Percentiles rank a stretch among this genome's conserved stretches.
Conservation (phyloP, 2,329 filamentous ascomycete genomes). For the Xylaria sp. region DNA sequence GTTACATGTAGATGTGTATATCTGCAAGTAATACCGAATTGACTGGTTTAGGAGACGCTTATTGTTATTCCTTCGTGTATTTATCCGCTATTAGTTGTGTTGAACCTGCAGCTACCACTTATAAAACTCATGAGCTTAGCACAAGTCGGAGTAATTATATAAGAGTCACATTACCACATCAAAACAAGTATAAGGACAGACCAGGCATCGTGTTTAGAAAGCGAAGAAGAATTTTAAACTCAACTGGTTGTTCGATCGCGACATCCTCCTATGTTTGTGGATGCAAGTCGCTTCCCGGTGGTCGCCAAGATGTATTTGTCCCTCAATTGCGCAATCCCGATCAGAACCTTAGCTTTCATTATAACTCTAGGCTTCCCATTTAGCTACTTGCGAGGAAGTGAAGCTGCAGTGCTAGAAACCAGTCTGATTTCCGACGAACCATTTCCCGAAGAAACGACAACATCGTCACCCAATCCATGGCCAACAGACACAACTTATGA, state of each 20-base stretch:
- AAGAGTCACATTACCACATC: no score
- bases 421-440: neutral
- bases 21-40: neutral
- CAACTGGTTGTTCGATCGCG: no score
- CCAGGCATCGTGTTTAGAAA: neutral
- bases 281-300: neutral
- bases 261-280: no score
- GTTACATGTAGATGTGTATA: neutral
- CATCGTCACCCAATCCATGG: conserved; percentile 25
- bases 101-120: no score
- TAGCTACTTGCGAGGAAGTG: neutral
- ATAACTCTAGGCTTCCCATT: neutral
- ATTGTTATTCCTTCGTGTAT: conserved; percentile 5
- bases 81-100: conserved; percentile 7
- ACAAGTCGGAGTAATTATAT: no score
- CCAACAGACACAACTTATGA: conserved; percentile 24
- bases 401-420: conserved; percentile 7
- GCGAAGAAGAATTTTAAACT: no score
- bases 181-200: neutral
- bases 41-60: no score
- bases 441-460: neutral
- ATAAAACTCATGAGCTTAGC: no score
- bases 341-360: neutral
- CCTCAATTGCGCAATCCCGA: neutral
- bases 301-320: neutral